These are phyloP conservation scores for Hypoxylon subgilvum DNA, from an alignment of 495 filamentous ascomycete species.

Conservation along the genomic window DNA sequence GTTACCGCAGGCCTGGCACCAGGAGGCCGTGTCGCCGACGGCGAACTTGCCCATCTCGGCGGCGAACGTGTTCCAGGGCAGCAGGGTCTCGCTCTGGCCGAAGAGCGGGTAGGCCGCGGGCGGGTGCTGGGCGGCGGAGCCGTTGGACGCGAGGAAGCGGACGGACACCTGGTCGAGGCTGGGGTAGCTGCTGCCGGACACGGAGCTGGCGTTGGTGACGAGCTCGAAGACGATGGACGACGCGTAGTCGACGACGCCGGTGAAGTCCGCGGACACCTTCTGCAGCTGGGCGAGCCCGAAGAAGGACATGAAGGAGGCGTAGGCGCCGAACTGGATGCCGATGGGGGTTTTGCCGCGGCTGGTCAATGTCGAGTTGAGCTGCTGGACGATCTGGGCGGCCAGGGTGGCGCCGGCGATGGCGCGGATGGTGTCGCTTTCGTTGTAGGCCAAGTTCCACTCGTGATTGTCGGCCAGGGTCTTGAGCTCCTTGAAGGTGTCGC, in stretches of 20 bases:
- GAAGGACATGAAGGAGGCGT: slow-evolving; percentile 75
- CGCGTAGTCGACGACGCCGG: slow-evolving; percentile 71
- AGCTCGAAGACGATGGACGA: slow-evolving; percentile 77
- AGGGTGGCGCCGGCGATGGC: slow-evolving; percentile 65
- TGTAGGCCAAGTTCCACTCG: slow-evolving; percentile 69
- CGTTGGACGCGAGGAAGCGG: slow-evolving; percentile 79
- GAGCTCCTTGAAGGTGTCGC: slow-evolving; percentile 60
- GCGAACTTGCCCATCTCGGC: slow-evolving; percentile 65
- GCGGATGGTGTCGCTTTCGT: slow-evolving; percentile 50
- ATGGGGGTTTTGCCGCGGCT: slow-evolving; percentile 47
- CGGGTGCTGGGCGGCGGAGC: slow-evolving; percentile 57
- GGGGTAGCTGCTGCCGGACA: slow-evolving; percentile 54
- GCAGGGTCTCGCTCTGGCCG: slow-evolving; percentile 54
- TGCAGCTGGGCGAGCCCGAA: slow-evolving; percentile 71
- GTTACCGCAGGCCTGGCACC: slow-evolving; percentile 75
- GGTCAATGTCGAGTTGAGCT: slow-evolving; percentile 64
- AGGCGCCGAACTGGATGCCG: slow-evolving; percentile 69
- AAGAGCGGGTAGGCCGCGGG: slow-evolving; percentile 69
- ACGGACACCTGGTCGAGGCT: slow-evolving; percentile 65
- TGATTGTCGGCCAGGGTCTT: slow-evolving; percentile 69
- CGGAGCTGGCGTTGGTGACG: slow-evolving; percentile 60
- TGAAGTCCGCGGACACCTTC: slow-evolving; percentile 64
- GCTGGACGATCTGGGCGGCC: slow-evolving; percentile 67
- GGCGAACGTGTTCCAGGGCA: slow-evolving; percentile 70
- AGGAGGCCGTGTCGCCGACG: slow-evolving; percentile 63